Evolutionary conservation across 1,284 basidiomycete species (phyloP).

Genomic region (Pascua guehoae): DNA sequence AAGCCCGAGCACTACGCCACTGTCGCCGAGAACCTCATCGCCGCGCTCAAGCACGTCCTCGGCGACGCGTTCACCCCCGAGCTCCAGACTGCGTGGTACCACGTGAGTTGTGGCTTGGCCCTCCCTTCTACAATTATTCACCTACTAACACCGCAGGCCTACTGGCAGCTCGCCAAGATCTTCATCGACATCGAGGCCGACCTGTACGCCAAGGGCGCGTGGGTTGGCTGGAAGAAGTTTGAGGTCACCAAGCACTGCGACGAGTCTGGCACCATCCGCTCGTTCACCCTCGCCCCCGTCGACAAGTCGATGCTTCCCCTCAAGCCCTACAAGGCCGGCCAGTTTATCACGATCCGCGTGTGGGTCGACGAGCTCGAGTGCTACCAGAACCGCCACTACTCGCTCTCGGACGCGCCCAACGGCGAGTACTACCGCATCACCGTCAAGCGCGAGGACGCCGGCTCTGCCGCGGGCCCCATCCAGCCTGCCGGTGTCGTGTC

Average conservation of each 20-base stretch:
- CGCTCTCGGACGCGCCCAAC: conserved; percentile 23
- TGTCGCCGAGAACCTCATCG: conserved; percentile 33
- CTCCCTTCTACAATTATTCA: no score
- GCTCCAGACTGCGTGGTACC: conserved; percentile 31
- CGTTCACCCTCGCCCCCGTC: conserved; percentile 30
- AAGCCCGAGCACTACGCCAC: conserved; percentile 31
- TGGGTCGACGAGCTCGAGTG: conserved; percentile 11
- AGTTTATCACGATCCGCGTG: conserved; percentile 30
- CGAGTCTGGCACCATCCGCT: conserved; percentile 29
- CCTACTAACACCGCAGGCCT: not conserved
- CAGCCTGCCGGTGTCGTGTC: conserved; percentile 4
- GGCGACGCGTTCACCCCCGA: conserved; percentile 35
- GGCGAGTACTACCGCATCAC: conserved; percentile 29
- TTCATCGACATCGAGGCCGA: conserved; percentile 34
- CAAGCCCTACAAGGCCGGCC: conserved; percentile 26
- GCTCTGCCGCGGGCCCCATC: conserved; percentile 14
- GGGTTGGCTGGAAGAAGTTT: conserved; percentile 31
- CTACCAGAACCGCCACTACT: conserved; percentile 27
- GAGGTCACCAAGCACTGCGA: conserved; percentile 23
- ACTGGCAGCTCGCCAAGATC: conserved; percentile 23
- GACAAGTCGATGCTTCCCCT: conserved; percentile 23
- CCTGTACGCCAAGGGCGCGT: conserved; percentile 24
- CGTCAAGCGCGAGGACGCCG: conserved; percentile 26
- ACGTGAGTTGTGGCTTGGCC: not conserved
- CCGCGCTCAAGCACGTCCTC: conserved; percentile 30